Percentiles rank a stretch among this genome's conserved stretches.
Conservation (phyloP, 306 rosid genomes). For the Quillaja saponaria region DNA sequence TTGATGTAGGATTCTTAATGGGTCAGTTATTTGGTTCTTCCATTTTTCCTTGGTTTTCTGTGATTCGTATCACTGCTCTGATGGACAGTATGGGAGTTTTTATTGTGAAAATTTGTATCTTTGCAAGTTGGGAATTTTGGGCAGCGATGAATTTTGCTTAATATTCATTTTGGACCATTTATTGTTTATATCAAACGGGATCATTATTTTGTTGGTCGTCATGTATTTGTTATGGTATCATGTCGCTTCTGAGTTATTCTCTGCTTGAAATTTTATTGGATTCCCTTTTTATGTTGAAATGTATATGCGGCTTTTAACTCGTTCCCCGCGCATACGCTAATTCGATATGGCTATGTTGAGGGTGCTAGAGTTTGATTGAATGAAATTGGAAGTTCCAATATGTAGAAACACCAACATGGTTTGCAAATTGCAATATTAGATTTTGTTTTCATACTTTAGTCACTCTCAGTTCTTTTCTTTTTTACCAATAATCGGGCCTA, state of each 20-base stretch:
- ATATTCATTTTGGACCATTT: neutral
- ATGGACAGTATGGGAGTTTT: neutral
- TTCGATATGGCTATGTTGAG: neutral
- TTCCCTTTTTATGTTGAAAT: slow-evolving; percentile 5
- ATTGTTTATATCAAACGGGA: neutral
- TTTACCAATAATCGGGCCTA: too few relatives aligned
- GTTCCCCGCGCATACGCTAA: too few relatives aligned
- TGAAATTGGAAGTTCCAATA: too few relatives aligned
- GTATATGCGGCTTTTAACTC: neutral
- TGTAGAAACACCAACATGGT: too few relatives aligned
- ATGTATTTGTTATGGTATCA: neutral
- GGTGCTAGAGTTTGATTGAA: neutral
- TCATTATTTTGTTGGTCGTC: neutral
- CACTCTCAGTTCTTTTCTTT: too few relatives aligned
- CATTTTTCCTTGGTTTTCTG: neutral
- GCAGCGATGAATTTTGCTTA: slow-evolving; percentile 7
- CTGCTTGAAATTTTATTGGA: neutral
- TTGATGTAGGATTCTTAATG: slow-evolving; percentile 23
- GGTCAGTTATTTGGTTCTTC: neutral
- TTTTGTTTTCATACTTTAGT: too few relatives aligned
- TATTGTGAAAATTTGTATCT: slow-evolving; percentile 12
- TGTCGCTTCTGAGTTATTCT: neutral
- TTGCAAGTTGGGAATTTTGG: neutral
- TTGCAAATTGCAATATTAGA: too few relatives aligned
- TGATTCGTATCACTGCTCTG: neutral